Conservation (phyloP, 2,329 filamentous ascomycete genomes). For the Raffaelea deltoideospora region DNA sequence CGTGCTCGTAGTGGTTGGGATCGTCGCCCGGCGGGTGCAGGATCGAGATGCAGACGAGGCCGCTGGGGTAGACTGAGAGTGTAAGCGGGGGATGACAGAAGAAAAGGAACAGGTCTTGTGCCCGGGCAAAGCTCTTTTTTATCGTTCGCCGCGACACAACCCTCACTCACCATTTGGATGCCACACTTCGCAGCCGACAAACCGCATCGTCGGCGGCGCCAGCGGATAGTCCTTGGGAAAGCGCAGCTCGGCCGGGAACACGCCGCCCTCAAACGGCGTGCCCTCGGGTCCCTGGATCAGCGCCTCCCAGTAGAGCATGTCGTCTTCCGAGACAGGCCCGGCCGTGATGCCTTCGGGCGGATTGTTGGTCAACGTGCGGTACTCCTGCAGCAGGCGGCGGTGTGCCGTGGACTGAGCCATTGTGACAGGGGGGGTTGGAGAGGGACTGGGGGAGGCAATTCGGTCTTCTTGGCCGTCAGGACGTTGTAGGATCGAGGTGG, state of each 20-base stretch:
- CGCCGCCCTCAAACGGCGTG: slow-evolving; percentile 88
- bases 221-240: slow-evolving; percentile 97
- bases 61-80: slow-evolving; percentile 66
- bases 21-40: slow-evolving; percentile 92
- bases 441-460: background rate
- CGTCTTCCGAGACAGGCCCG: slow-evolving; percentile 83
- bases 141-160: too few relatives aligned
- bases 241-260: slow-evolving; percentile 87
- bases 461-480: too few relatives aligned
- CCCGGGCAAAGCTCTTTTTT: too few relatives aligned
- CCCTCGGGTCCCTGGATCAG: slow-evolving; percentile 90
- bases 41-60: slow-evolving; percentile 95
- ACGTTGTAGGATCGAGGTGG: too few relatives aligned
- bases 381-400: slow-evolving; percentile 86
- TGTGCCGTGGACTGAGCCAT: slow-evolving; percentile 51
- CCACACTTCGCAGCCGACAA: slow-evolving; percentile 73
- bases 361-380: slow-evolving; percentile 83
- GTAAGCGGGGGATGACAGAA: background rate
- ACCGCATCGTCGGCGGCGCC: slow-evolving; percentile 90
- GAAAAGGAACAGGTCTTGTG: slow-evolving; percentile 1
- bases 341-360: slow-evolving; percentile 96
- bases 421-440: background rate
- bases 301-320: slow-evolving; percentile 92
- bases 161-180: slow-evolving; percentile 69
- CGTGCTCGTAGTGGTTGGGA: slow-evolving; percentile 95